phyloP scores from a whole-genome alignment of 768 basidiomycete species.

The Lactifluus volemus region DNA sequence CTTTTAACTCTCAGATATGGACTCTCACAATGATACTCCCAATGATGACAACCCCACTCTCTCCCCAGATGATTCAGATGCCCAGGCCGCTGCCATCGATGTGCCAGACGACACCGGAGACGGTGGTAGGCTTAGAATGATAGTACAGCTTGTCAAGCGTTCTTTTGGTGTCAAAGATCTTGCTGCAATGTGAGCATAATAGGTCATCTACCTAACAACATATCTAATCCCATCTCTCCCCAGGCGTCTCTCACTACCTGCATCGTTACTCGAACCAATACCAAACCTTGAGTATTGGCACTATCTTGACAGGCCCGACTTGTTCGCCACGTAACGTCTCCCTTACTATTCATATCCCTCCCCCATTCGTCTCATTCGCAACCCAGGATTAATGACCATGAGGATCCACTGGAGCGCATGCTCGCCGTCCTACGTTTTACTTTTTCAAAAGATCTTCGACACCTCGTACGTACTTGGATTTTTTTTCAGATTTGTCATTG shows the following conservation, averaged over 20 bases:
- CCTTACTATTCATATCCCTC: not conserved
- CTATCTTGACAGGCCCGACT: slow-evolving; percentile 83
- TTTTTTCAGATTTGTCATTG: not conserved
- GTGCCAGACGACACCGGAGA: slow-evolving; percentile 55
- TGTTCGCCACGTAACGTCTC: slow-evolving; percentile 73
- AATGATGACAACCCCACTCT: not conserved
- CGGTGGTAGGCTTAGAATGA: slow-evolving; percentile 90
- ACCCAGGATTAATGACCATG: slow-evolving; percentile 80
- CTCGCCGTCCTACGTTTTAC: slow-evolving; percentile 82
- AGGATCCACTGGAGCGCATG: slow-evolving; percentile 92
- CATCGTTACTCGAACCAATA: slow-evolving; percentile 86
- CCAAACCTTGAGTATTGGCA: slow-evolving; percentile 98
- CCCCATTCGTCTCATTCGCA: not conserved
- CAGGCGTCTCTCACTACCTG: slow-evolving; percentile 89
- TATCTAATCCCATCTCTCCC: slow-evolving; percentile 1
- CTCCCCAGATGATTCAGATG: not conserved
- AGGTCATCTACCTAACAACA: not conserved
- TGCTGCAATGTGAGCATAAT: slow-evolving; percentile 67
- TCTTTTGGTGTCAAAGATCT: slow-evolving; percentile 93
- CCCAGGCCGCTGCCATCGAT: slow-evolving; percentile 12
- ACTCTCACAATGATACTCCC: not conserved
- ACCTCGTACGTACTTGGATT: slow-evolving; percentile 48
- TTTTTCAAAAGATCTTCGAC: slow-evolving; percentile 92
- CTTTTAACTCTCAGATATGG: not conserved
- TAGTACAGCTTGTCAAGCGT: slow-evolving; percentile 83